phyloP scores from a whole-genome alignment of 495 filamentous ascomycete genomes.

The Penicillium canariense region DNA sequence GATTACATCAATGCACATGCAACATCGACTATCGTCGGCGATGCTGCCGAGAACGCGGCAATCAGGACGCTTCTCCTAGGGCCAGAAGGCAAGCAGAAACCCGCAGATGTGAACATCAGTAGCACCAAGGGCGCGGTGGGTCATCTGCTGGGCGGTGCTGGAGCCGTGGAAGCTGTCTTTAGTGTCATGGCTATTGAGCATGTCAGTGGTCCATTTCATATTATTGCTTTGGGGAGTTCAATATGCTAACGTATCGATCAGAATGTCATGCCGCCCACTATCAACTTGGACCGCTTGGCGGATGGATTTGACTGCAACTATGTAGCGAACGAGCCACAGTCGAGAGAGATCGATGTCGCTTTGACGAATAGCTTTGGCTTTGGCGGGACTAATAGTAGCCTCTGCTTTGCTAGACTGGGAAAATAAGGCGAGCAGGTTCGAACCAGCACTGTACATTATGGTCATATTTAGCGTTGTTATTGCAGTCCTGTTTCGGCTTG shows the following conservation, averaged over 20 bases:
- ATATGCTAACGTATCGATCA: slow-evolving; percentile 37
- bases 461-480: slow-evolving; percentile 1
- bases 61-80: slow-evolving; percentile 78
- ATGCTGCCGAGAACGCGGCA: slow-evolving; percentile 82
- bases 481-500: too few species aligned
- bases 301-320: slow-evolving; percentile 85
- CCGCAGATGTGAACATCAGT: slow-evolving; percentile 73
- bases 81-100: slow-evolving; percentile 58
- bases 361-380: slow-evolving; percentile 98
- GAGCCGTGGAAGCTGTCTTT: slow-evolving; percentile 85
- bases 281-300: slow-evolving; percentile 71
- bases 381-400: slow-evolving; percentile 89
- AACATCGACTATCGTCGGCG: slow-evolving; percentile 80
- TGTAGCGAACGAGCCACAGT: slow-evolving; percentile 67
- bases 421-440: slow-evolving; percentile 1
- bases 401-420: slow-evolving; percentile 63
- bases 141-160: slow-evolving; percentile 87
- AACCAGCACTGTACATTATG: slow-evolving; percentile 8
- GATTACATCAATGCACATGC: slow-evolving; percentile 97
- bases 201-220: slow-evolving; percentile 48
- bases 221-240: background rate
- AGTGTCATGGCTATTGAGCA: slow-evolving; percentile 72
- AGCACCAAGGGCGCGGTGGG: slow-evolving; percentile 93
- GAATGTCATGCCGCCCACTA: slow-evolving; percentile 80
- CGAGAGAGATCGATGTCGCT: slow-evolving; percentile 67